Base-by-base conservation (phyloP, 768 basidiomycete genomes). In the Nevesoporus exiguus region DNA sequence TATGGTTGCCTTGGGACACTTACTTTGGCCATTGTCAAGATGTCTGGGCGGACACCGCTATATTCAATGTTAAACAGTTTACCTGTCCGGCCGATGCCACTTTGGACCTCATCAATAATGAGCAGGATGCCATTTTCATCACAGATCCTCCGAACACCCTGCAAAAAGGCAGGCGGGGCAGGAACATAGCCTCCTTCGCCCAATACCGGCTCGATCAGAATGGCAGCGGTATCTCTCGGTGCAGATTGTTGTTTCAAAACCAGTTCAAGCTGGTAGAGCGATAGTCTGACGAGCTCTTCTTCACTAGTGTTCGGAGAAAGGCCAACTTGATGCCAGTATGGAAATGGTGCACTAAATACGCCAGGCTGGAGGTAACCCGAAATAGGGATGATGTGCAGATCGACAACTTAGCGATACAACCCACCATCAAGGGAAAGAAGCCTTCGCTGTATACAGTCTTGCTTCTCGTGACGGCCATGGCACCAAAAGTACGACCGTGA, bases 141-240 rank as follows among this genome's bases (percentile, higher is more conserved):
- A 70, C 95, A 98, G n/a, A 94, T 77, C 48, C 77, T 76, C 56
- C 94, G 77, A 42, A 98, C 72, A 21, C 91, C 92, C 43, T 81
- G 78, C 55, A 98, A 70, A 76, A 90, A 98, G 21, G 82, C 81
- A 1, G 82, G 65, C 0, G 93, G 91, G 0, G 93, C 91, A 27
- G 91, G 85, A 15, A 97, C 90, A 70, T 98, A 98, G 1, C 96
- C 96, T 33, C 96, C 96, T 71, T 98, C 96, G 24, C 94, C 95
- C 29, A 98, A 77, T 1, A 98, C 87, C 39, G 96, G 90, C 76
- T 98, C 96, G 39, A 98, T 72, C 58, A 98, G 73, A 64, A 98
- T 86, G n/a, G 93, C 94, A 2, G 95, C 93, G 0, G 93, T 95
- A 68, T 98, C 95, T 5, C 73, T 70, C 0, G 94, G 90, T 2